phyloP scores from a whole-genome alignment of 768 basidiomycete species.

The Jaapia argillacea region DNA sequence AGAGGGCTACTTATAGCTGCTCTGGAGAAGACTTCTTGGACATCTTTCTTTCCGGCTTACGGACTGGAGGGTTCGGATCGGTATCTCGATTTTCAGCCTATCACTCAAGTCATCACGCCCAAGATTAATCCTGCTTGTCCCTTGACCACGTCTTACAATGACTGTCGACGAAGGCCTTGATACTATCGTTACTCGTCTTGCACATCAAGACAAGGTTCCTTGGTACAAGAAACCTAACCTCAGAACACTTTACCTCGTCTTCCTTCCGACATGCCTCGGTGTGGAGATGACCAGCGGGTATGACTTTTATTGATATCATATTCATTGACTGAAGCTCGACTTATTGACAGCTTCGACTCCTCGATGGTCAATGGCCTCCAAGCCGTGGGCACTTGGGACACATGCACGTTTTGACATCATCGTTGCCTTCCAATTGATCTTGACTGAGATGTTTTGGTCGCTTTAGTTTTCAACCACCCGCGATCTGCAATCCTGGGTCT shows the following conservation, averaged over 20 bases:
- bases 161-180: neutral
- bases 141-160: neutral
- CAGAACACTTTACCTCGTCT: slow-evolving; percentile 40
- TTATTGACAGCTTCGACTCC: slow-evolving; percentile 35
- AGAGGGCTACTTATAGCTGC: too few species aligned
- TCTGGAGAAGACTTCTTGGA: too few species aligned
- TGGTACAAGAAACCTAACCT: slow-evolving; percentile 60
- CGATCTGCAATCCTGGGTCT: slow-evolving; percentile 44
- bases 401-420: slow-evolving; percentile 28
- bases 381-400: slow-evolving; percentile 46
- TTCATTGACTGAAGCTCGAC: neutral
- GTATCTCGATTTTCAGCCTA: too few species aligned
- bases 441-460: neutral
- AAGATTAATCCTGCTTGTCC: too few species aligned
- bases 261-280: slow-evolving; percentile 51
- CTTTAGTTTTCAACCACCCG: slow-evolving; percentile 43
- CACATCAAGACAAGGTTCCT: slow-evolving; percentile 36
- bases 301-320: slow-evolving; percentile 9
- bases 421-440: neutral
- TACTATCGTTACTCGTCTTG: slow-evolving; percentile 7
- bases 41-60: too few species aligned
- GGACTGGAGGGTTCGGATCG: too few species aligned
- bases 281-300: slow-evolving; percentile 56
- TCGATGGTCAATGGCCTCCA: slow-evolving; percentile 58
- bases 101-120: too few species aligned